These are phyloP conservation scores for Xylaria nigripes DNA, from an alignment of 495 filamentous ascomycete species.

Conservation along the genomic window DNA sequence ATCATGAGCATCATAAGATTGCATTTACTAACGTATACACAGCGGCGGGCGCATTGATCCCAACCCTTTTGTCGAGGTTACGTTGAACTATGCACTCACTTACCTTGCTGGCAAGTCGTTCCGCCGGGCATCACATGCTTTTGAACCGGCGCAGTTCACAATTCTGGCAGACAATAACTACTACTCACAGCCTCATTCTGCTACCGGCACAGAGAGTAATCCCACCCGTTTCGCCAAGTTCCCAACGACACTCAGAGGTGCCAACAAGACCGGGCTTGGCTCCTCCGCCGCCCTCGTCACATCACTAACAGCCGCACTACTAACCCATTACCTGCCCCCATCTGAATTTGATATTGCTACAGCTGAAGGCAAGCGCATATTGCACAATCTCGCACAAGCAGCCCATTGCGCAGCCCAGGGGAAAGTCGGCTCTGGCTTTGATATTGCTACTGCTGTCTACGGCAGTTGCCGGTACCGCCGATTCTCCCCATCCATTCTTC, in stretches of 20 bases:
- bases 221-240: constrained; percentile 63
- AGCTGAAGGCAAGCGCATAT: constrained; percentile 28
- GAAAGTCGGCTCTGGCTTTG: constrained; percentile 92
- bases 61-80: constrained; percentile 87
- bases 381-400: constrained; percentile 90
- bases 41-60: constrained; percentile 28
- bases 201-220: constrained; percentile 9
- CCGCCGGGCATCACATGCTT: constrained; percentile 43
- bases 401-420: constrained; percentile 94
- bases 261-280: constrained; percentile 94
- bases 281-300: constrained; percentile 94
- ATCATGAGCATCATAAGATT: not conserved
- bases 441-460: constrained; percentile 89
- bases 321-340: constrained; percentile 67
- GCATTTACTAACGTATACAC: constrained; percentile 5
- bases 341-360: constrained; percentile 45
- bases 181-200: constrained; percentile 64
- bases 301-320: constrained; percentile 72
- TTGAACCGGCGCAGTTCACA: constrained; percentile 64
- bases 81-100: constrained; percentile 77
- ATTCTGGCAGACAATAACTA: constrained; percentile 95
- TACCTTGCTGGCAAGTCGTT: constrained; percentile 58
- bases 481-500: constrained; percentile 73
- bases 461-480: constrained; percentile 84
- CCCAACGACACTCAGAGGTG: constrained; percentile 60